Evolutionary conservation across 2,329 filamentous ascomycete genomes (phyloP), one percentile per base, ranked within the genome.

Genomic region (Fusarium citri): DNA sequence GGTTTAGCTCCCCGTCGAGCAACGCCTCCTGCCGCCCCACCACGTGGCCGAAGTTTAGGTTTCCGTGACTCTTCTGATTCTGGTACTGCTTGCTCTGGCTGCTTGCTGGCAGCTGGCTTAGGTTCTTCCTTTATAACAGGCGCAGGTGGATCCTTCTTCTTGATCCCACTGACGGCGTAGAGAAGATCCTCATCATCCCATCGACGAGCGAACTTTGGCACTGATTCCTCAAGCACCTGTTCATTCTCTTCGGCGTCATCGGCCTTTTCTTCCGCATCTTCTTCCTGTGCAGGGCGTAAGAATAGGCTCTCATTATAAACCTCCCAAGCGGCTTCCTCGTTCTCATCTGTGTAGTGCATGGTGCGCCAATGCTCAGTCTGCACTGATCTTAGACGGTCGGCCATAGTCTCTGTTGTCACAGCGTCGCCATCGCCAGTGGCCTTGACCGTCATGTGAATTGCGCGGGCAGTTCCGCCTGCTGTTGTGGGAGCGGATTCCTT

Each of bases 391-490:
- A 98, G 87, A 30, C 94, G 89, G 76, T 92, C 87, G 66, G 87
- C 90, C 84, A 92, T 96, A 37, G 89, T 94, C 71, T 92, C 88
- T 25, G 88, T 89, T 15, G 88, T 85, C 58, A 88, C 84, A 16
- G 86, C 83, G 54, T 91, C 91, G 59, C 89, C 89, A 72, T 92
- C 89, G 48, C 89, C 88, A 3, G 89, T 88, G 40, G 90, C 89
- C 83, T 97, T 97, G 76, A 97, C 90, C 30, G 93, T 93, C 83
- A 97, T 93, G 79, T 96, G 92, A 74, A 97, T 93, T 18, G 93
- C 91, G 68, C 92, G 91, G 25, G 92, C 90, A 68, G 90, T 88
- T 7, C 82, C 79, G 25, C 71, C 56, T 14, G 80, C 70, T 1
- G 77, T 73, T 73, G 80, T 66, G 7, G 75, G 77, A 11, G 71